Base-by-base conservation (phyloP, 345 rosid genomes). In the Mallotus nudiflorus region DNA sequence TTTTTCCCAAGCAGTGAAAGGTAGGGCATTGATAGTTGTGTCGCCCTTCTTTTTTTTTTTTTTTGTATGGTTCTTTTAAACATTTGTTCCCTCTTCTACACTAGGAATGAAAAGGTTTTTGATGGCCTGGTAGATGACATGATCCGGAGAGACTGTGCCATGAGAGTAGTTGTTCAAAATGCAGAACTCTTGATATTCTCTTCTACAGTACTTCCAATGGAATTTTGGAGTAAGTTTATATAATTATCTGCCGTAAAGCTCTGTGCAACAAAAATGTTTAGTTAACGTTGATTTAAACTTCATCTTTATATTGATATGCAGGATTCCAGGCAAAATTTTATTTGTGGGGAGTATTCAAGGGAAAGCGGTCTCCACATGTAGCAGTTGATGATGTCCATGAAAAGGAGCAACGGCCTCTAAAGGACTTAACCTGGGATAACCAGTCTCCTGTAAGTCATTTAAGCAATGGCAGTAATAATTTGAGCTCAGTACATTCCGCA, bases 341-440 rank as follows among this genome's bases (percentile, higher is more conserved):
- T 81, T 45, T 88, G 71, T 89, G 96, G 97, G 92, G 96, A 7
- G 88, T 81, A 68, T 92, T 88, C 77, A 89, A 80, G 75, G 68
- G 71, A 20, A 85, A 80, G 82, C 58, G 40, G 13, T 8, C 71
- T 10, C 18, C 9, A 25, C 33, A 6, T 13, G 19, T 28, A 59
- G 76, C 65, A 5, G 24, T 8, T 54, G 65, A 72, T 44, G 65
- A 42, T 19, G 25, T 50, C 16, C 60, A 39, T 40, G 27, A 20
- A 9, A 50, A 12, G 24, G 44, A 46, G 19, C 22, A 59, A 48
- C 25, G 28, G 31, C 44, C 10, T 25, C 1, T 4, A 16, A 48
- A 29, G 46, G 28, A 13, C 28, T 25, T 19, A 39, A 27, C 62
- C 18, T 27, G 53, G 42, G 31, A 52, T 50, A 39, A 51, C 4